Evolutionary conservation across 176 grass and related monocot species (phyloP).

Genomic region (Avena eriantha): DNA sequence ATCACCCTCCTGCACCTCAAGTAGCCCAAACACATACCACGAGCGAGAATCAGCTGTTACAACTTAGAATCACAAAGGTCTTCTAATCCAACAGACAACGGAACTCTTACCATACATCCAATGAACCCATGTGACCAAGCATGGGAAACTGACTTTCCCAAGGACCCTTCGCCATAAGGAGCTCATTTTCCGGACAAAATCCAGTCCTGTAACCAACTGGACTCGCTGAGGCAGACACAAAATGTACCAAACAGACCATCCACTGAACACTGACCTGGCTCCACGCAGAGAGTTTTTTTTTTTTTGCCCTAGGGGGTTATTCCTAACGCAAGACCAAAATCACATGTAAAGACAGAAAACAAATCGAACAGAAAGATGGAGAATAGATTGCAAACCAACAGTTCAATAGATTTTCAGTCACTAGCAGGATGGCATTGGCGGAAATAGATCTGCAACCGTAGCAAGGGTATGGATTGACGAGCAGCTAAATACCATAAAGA

Average conservation of each 20-base stretch:
- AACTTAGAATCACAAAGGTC: not conserved
- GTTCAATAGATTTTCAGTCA: not conserved
- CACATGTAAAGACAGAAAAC: not conserved
- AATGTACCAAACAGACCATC: too few species aligned
- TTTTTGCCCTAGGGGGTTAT: not conserved
- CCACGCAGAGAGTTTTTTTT: too few species aligned
- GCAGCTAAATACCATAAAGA: not conserved
- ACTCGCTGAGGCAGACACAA: too few species aligned
- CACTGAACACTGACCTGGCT: too few species aligned
- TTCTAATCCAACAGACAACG: not conserved
- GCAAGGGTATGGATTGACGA: not conserved
- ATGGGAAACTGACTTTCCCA: not conserved
- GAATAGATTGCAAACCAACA: not conserved
- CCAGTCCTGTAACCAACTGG: too few species aligned
- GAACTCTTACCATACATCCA: not conserved
- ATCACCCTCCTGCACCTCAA: not conserved
- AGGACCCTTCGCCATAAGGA: not conserved
- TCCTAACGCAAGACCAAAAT: not conserved
- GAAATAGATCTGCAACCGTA: not conserved
- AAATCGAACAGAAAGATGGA: not conserved
- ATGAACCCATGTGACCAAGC: not conserved
- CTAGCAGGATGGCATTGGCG: not conserved
- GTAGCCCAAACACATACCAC: slow-evolving; percentile 14
- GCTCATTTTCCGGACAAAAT: not conserved
- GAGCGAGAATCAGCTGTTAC: not conserved